Percentiles rank a stretch among this genome's conserved stretches.
Conservation (phyloP, 306 rosid genomes). For the Castanopsis chinensis region DNA sequence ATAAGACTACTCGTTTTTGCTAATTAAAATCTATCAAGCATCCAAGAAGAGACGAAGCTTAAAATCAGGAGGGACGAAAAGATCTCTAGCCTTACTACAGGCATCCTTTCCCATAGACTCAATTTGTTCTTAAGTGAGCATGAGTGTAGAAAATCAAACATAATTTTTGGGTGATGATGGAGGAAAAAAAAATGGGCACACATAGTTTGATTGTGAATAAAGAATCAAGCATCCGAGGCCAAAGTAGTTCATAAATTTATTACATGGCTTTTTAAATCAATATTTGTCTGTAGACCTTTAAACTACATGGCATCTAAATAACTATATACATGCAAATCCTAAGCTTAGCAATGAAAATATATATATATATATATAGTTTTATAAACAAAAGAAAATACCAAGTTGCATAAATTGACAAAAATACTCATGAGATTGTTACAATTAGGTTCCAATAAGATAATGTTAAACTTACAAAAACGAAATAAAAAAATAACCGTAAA, state of each 20-base stretch:
- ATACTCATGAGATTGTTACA: neutral
- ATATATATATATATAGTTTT: neutral
- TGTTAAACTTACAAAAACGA: neutral
- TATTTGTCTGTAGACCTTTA: neutral
- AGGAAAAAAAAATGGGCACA: too few relatives aligned
- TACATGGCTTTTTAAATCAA: neutral
- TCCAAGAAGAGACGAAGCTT: neutral
- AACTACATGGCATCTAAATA: neutral
- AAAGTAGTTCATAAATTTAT: neutral
- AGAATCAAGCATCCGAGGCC: too few relatives aligned
- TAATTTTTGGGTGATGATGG: neutral
- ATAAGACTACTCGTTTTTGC: neutral
- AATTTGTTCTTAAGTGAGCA: neutral
- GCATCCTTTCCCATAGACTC: neutral
- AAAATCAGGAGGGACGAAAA: neutral
- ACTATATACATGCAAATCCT: neutral
- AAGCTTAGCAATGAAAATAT: neutral
- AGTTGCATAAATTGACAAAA: neutral
- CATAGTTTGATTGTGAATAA: neutral
- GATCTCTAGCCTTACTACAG: neutral
- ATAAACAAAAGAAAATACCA: neutral
- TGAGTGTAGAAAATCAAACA: neutral
- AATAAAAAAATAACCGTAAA: too few relatives aligned
- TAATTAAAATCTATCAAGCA: neutral
- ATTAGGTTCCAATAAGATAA: neutral